Percentiles rank a stretch among this genome's conserved stretches.
phyloP scores from a whole-genome alignment of 2,329 filamentous ascomycete species.

The Keithomyces neogunnii region DNA sequence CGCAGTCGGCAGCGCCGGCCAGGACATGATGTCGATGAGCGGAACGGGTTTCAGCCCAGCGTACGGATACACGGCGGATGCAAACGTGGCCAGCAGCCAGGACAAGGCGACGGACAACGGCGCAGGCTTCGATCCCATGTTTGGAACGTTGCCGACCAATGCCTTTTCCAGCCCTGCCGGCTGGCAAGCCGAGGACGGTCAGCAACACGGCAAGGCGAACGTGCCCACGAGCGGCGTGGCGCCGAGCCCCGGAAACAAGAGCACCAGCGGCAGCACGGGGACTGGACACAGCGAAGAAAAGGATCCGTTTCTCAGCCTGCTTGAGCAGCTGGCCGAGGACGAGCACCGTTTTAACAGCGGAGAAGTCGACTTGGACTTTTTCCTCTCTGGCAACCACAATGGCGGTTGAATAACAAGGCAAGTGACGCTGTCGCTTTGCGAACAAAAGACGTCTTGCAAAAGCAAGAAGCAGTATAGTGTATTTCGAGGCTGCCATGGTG shows the following conservation, averaged over 20 bases:
- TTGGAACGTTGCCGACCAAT: constrained; percentile 45
- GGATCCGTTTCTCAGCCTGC: constrained; percentile 69
- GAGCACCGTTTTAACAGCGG: constrained; percentile 55
- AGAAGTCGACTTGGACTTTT: constrained; percentile 72
- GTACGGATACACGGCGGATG: constrained; percentile 30
- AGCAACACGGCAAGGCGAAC: constrained; percentile 12
- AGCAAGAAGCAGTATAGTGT: no score
- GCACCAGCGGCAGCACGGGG: constrained; percentile 40
- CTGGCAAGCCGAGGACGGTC: constrained; percentile 37
- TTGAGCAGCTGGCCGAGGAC: constrained; percentile 78
- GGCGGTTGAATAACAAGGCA: background rate
- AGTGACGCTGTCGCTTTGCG: no score
- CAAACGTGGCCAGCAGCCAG: constrained; percentile 6
- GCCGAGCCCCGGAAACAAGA: constrained; percentile 37
- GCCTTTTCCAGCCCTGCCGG: constrained; percentile 42
- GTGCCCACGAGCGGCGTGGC: constrained; percentile 12
- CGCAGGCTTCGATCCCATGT: constrained; percentile 49
- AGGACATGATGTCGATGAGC: constrained; percentile 2
- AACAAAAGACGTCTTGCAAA: no score
- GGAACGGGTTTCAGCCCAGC: constrained; percentile 11
- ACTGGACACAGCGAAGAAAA: constrained; percentile 54
- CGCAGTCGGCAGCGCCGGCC: background rate
- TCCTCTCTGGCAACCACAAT: constrained; percentile 32
- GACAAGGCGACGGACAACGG: background rate
- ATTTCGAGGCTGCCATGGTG: no score